These are phyloP conservation scores for Canavalia ensiformis DNA, from an alignment of 306 rosid genomes.

Conservation along the genomic window DNA sequence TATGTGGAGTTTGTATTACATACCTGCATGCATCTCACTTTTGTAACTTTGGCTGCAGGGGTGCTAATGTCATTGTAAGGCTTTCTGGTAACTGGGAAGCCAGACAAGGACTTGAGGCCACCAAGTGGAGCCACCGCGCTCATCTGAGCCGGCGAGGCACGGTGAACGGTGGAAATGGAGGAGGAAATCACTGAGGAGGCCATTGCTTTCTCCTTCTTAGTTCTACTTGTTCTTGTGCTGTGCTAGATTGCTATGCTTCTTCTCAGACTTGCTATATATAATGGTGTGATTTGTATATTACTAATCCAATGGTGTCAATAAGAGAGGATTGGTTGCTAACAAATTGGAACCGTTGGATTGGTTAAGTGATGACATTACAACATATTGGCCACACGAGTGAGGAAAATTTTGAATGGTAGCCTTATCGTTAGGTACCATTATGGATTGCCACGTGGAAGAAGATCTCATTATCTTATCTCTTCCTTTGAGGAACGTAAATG, in stretches of 20 bases:
- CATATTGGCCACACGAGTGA: slow-evolving; percentile 54
- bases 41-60: slow-evolving; percentile 73
- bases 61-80: slow-evolving; percentile 74
- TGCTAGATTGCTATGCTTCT: slow-evolving; percentile 33
- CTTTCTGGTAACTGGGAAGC: slow-evolving; percentile 70
- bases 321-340: slow-evolving; percentile 22
- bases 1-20: background rate
- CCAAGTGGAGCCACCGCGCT: slow-evolving; percentile 73
- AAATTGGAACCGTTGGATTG: slow-evolving; percentile 50
- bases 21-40: slow-evolving; percentile 80
- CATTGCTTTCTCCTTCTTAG: slow-evolving; percentile 51
- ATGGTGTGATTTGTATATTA: background rate
- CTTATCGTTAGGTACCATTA: slow-evolving; percentile 62
- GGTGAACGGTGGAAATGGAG: slow-evolving; percentile 61
- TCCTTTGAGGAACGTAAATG: slow-evolving; percentile 47
- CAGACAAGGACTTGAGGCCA: slow-evolving; percentile 73
- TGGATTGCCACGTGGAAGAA: slow-evolving; percentile 63
- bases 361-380: slow-evolving; percentile 33
- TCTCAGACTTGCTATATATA: slow-evolving; percentile 52
- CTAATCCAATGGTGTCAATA: slow-evolving; percentile 50
- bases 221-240: slow-evolving; percentile 28
- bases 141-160: slow-evolving; percentile 61
- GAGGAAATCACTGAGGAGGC: slow-evolving; percentile 73
- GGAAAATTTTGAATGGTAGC: slow-evolving; percentile 49
- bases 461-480: slow-evolving; percentile 58